Evolutionary conservation across 345 rosid species (phyloP), one percentile per base, ranked within the genome.

Genomic region (Sapria himalayana): DNA sequence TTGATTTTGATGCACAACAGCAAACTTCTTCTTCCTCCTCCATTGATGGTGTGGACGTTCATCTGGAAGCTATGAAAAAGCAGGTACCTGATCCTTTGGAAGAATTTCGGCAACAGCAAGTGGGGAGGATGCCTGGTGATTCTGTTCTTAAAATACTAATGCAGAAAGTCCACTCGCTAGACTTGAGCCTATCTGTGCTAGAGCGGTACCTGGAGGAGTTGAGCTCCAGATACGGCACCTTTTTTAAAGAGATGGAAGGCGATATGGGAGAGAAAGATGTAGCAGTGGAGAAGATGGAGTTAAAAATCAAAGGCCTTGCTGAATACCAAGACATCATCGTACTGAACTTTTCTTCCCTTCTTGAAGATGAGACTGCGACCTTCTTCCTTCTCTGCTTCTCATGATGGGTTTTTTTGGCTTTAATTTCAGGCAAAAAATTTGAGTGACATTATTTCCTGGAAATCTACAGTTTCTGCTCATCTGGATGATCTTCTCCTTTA

Each of bases 91-190:
- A 70, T 39, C 67, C 76, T 1, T 58, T 64, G 15, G 81, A 73
- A 56, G 99, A 75, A 63, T 57, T 66, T 38, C 84, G 67, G 17
- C 94, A 56, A 42, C 80, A 72, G 47, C 91, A 75, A 59, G 78
- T 60, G 54, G 76, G 89, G 36, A 74, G 93, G 60, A 72, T 80
- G 84, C 86, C 85, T 41, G 92, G 92, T n/a, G 99, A 91, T 51
- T 67, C 79, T 24, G 95, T 77, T 54, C 74, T 84, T 17, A 84
- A 84, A 65, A 66, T 84, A 60, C 57, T 91, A 45, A 77, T 80
- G 95, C 92, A 91, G 60, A 91, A 91, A 73, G 79, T 80, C 29
- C 72, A 68, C 47, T 80, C 92, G 2, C 36, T 91, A 40, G 99
- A 91, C 65, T 37, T 77, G 29, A 84, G 67, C 61, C 58, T 91